Evolutionary conservation across 345 rosid genomes (phyloP).

Genomic region (Dimocarpus longan): DNA sequence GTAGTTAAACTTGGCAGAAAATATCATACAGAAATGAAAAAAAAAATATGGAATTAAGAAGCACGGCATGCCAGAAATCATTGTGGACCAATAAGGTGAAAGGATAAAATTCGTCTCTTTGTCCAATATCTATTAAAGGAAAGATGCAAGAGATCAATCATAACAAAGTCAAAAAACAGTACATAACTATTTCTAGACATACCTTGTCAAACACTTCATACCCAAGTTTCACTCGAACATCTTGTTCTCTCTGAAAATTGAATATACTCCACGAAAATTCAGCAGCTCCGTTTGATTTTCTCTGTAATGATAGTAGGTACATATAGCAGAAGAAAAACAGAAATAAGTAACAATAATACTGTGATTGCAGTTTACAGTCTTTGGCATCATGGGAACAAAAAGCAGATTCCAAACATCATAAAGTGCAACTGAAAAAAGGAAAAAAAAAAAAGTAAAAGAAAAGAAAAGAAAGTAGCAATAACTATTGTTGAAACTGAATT

Average conservation of each 20-base stretch:
- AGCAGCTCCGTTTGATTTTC: slow-evolving; percentile 74
- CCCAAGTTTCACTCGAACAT: slow-evolving; percentile 80
- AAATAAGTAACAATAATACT: background rate
- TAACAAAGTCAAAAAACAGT: background rate
- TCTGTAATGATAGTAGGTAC: slow-evolving; percentile 45
- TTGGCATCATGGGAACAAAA: background rate
- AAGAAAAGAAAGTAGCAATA: background rate
- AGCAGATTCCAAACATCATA: background rate
- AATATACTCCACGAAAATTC: slow-evolving; percentile 74
- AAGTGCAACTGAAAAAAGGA: background rate
- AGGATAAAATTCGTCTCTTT: background rate
- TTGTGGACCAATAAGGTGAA: background rate
- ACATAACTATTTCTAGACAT: slow-evolving; percentile 8
- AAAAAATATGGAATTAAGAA: background rate
- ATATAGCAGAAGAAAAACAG: background rate
- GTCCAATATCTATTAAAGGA: slow-evolving; percentile 2
- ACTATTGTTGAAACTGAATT: background rate
- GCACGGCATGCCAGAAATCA: background rate
- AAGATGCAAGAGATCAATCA: background rate
- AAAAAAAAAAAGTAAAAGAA: background rate
- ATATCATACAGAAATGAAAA: background rate
- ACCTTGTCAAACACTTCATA: slow-evolving; percentile 79
- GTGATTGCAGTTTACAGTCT: background rate
- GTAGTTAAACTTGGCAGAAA: background rate
- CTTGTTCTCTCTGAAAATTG: slow-evolving; percentile 80